A percentile compares a stretch with the other conserved stretches of the same genome.
Conservation (phyloP, 257 asterid genomes). For the Verbena officinalis region DNA sequence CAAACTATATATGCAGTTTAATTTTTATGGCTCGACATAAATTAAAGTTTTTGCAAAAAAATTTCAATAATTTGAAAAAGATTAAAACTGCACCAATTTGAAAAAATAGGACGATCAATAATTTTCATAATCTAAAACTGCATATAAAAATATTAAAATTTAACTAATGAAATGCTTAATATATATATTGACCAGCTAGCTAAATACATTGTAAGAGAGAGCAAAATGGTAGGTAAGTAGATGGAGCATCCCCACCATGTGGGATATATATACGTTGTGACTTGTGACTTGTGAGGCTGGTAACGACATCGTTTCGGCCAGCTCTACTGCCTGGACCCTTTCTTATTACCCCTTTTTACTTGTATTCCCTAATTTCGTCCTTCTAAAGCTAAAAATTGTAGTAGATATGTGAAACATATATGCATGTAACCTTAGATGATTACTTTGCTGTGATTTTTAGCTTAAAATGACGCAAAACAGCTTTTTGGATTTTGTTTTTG, state of each 20-base stretch:
- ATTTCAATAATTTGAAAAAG: not conserved
- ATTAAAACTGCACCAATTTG: not conserved
- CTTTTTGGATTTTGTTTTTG: not conserved
- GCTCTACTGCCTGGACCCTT: slow-evolving; percentile 1
- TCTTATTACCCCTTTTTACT: not conserved
- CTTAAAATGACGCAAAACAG: not conserved
- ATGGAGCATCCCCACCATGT: slow-evolving; percentile 32
- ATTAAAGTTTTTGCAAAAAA: no score
- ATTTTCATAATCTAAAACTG: not conserved
- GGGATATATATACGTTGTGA: no score
- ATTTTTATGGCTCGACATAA: no score
- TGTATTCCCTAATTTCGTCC: no score
- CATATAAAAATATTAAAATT: not conserved
- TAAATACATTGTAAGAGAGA: not conserved
- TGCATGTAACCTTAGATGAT: no score
- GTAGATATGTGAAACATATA: not conserved
- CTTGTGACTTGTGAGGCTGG: no score
- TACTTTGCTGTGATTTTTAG: no score
- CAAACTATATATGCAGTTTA: no score
- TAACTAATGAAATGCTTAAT: not conserved
- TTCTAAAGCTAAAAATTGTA: no score
- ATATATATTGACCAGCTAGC: not conserved
- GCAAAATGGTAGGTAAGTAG: slow-evolving; percentile 28
- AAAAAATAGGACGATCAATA: not conserved
- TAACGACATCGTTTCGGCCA: slow-evolving; percentile 10